Base-by-base conservation (phyloP, 164 flowering plant genomes). In the Vitis riparia region DNA sequence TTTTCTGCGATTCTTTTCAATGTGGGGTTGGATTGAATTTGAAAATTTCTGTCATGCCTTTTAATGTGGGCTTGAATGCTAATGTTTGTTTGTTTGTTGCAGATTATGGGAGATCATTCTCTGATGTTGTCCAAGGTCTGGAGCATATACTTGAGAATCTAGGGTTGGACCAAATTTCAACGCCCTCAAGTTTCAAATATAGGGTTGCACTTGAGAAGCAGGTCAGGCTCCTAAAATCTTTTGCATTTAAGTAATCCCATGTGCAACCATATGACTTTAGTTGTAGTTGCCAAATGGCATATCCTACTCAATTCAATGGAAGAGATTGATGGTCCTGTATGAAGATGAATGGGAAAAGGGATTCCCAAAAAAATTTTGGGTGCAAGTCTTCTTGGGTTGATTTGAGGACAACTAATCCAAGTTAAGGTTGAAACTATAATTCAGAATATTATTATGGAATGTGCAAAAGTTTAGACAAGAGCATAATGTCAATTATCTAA, bases 71-170 rank as follows among this genome's bases (percentile, higher is more conserved):
- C 47, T 62, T 47, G 30, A 23, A 55, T 23, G 11, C 23, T 11
- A 60, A 29, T 48, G 47, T 8, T 2, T 63, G 51, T 61, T 56
- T 60, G 7, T 55, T 63, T 70, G 48, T 23, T 81, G 83, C 88
- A 94, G 98, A 84, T 77, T 94, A 89, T 82, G 97, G 99, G n/a
- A 79, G 75, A 49, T 92, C 94, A 16, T 92, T 86, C 78, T 68
- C 89, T 15, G 95, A 92, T 82, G 89, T 92, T 55, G 74, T 94
- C 63, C 88, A 88, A 80, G 87, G 91, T 68, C 78, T 94, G 73
- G 84, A 75, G 78, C 90, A 81, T 81, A 72, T 84, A 55, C 73
- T 90, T 67, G 97, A 91, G 81, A 87, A 84, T 83, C 71, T 86
- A 14, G 76, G 75, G 61, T 80, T 91, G 16, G 89, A 85, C 62